Evolutionary conservation across 1,284 basidiomycete genomes (phyloP).

Genomic region (Singerocomus inundabilis): DNA sequence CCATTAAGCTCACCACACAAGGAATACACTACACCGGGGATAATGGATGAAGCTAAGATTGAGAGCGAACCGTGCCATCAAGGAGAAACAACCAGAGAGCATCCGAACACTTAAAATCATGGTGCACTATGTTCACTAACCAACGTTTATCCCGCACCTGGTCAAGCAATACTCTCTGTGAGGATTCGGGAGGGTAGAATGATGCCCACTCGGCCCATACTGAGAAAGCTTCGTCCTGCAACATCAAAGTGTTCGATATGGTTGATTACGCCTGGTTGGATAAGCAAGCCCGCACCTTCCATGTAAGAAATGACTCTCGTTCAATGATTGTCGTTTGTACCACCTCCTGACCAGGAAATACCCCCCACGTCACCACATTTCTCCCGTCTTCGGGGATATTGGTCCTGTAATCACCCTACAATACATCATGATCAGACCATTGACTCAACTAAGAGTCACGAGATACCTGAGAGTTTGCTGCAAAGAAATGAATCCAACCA

Average conservation of each 20-base stretch:
- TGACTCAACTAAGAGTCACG: background rate
- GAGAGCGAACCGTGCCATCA: constrained; percentile 22
- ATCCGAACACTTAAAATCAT: constrained; percentile 84
- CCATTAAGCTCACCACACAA: background rate
- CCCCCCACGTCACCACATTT: constrained; percentile 99
- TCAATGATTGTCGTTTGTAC: constrained; percentile 98
- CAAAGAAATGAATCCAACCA: constrained; percentile 83
- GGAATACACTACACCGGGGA: background rate
- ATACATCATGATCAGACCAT: background rate
- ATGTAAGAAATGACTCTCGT: constrained; percentile 84
- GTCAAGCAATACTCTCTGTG: constrained; percentile 74
- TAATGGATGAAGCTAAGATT: background rate
- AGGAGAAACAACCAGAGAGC: constrained; percentile 87
- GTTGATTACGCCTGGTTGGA: background rate
- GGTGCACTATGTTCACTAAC: constrained; percentile 93
- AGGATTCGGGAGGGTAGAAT: constrained; percentile 77
- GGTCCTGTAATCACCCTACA: constrained; percentile 76
- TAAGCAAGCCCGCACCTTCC: constrained; percentile 65
- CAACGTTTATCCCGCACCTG: constrained; percentile 73
- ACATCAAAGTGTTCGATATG: background rate
- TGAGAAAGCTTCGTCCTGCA: constrained; percentile 91
- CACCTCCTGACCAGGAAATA: constrained; percentile 96
- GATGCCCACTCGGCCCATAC: constrained; percentile 96
- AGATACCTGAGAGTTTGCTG: constrained; percentile 73
- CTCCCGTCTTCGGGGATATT: constrained; percentile 80